Evolutionary conservation across 1,284 basidiomycete species (phyloP).

Genomic region (Sanghuangporus sanghuang): DNA sequence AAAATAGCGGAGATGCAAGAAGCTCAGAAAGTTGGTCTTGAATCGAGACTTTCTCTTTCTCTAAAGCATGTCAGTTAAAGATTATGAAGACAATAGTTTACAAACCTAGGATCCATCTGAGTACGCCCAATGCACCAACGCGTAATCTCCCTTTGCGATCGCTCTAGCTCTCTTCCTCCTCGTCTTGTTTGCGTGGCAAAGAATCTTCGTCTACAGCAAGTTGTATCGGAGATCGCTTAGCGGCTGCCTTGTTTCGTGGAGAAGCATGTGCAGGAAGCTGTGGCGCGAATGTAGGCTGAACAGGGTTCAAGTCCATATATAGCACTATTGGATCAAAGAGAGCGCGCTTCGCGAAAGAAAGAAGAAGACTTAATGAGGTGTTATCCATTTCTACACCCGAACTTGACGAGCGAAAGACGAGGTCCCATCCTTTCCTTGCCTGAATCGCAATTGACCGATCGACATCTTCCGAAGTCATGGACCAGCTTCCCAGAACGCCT

Average conservation of each 20-base stretch:
- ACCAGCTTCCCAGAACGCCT: slow-evolving; percentile 78
- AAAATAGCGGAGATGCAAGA: slow-evolving; percentile 49
- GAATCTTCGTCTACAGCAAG: slow-evolving; percentile 29
- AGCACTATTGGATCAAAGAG: slow-evolving; percentile 64
- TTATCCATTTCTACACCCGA: slow-evolving; percentile 35
- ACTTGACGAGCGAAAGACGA: slow-evolving; percentile 27
- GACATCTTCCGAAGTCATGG: slow-evolving; percentile 65
- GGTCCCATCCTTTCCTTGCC: slow-evolving; percentile 53
- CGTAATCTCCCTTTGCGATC: slow-evolving; percentile 71
- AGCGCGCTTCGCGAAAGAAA: slow-evolving; percentile 48
- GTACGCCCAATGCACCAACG: slow-evolving; percentile 65
- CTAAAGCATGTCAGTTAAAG: slow-evolving; percentile 7
- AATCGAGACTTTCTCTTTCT: slow-evolving; percentile 19
- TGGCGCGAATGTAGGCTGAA: slow-evolving; percentile 34
- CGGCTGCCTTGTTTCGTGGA: slow-evolving; percentile 31
- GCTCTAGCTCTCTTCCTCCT: slow-evolving; percentile 56
- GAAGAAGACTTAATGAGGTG: slow-evolving; percentile 25
- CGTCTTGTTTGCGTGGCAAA: slow-evolving; percentile 40
- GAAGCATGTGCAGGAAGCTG: slow-evolving; percentile 16
- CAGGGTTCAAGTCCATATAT: slow-evolving; percentile 67
- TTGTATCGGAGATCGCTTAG: slow-evolving; percentile 9
- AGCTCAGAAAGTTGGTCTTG: slow-evolving; percentile 27
- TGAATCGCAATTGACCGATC: slow-evolving; percentile 57
- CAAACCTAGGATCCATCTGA: slow-evolving; percentile 62
- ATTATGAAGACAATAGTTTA: slow-evolving; percentile 13